phyloP scores from a whole-genome alignment of 75 land plant species.

The Chamaecyparis obtusa region DNA sequence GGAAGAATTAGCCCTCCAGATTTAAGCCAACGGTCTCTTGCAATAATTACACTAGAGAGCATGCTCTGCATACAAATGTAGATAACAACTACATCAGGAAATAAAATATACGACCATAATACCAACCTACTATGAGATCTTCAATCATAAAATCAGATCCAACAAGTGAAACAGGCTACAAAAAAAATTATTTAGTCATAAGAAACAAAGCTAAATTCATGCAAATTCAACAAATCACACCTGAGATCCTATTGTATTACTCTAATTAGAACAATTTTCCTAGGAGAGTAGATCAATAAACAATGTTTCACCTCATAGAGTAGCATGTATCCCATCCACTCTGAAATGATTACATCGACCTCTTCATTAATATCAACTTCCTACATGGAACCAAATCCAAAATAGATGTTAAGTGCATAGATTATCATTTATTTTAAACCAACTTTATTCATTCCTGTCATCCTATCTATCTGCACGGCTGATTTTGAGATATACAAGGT shows the following conservation, averaged over 20 bases:
- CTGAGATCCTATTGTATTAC: neutral
- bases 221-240: neutral
- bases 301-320: slow-evolving; percentile 74
- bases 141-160: neutral
- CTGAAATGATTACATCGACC: slow-evolving; percentile 96
- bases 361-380: slow-evolving; percentile 87
- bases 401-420: neutral
- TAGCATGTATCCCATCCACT: slow-evolving; percentile 99
- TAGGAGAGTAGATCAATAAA: neutral
- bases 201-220: neutral
- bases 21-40: slow-evolving; percentile 96
- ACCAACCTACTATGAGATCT: neutral
- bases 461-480: neutral
- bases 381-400: slow-evolving; percentile 33
- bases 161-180: neutral
- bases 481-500: too few relatives aligned
- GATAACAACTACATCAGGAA: neutral
- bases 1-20: slow-evolving; percentile 97
- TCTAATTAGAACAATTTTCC: neutral
- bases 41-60: slow-evolving; percentile 86
- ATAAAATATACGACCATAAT: neutral
- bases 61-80: slow-evolving; percentile 67
- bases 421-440: neutral
- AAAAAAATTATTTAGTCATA: neutral
- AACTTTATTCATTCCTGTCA: neutral